Evolutionary conservation across 2,329 filamentous ascomycete genomes (phyloP), one percentile per base, ranked within the genome.

Genomic region (Colletotrichum orchidophilum): DNA sequence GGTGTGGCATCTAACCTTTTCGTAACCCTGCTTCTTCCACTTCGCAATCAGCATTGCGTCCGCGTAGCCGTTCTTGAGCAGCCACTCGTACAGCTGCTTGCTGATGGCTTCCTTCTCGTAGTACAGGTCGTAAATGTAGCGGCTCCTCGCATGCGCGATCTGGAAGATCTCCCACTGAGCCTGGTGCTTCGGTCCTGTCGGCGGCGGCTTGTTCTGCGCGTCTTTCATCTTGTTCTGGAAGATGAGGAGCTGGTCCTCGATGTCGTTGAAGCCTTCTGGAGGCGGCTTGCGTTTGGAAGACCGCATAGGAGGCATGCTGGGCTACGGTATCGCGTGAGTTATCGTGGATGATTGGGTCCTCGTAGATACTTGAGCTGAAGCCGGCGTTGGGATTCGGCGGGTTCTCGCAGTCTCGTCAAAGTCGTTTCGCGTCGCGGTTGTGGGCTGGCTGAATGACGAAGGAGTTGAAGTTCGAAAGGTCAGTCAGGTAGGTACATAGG

Each of bases 11-110:
- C 87, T 62, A 81, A 94, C 94, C 91, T 98, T 98, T 83, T 99
- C 96, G 78, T 99, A 99, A 18, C 96, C 96, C 78, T 97, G 93
- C 86, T 99, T 99, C 90, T 99, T 99, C 96, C 96, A 99, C 85
- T 99, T 99, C 15, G 96, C 96, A 79, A 99, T 98, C 79, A 99
- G 85, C 85, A 95, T 96, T 55, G 94, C 91, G 83, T 99, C 96
- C 5, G 95, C 96, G 80, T 99, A 98, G 60, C 92, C 92, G 80
- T 99, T 98, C 88, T 99, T 99, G 71, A 99, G 85, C 74, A 98
- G 85, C 92, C 94, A 99, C 76, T 98, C 96, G 83, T 99, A 99
- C 24, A 99, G 87, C 82, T 92, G 87, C 83, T 93, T 96, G 82
- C 90, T 93, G 80, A 99, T 98, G 62, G 96, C 96, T 83, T 98